Conservation (phyloP, 2,329 filamentous ascomycete genomes). For the Hymenoscyphus fraxineus region DNA sequence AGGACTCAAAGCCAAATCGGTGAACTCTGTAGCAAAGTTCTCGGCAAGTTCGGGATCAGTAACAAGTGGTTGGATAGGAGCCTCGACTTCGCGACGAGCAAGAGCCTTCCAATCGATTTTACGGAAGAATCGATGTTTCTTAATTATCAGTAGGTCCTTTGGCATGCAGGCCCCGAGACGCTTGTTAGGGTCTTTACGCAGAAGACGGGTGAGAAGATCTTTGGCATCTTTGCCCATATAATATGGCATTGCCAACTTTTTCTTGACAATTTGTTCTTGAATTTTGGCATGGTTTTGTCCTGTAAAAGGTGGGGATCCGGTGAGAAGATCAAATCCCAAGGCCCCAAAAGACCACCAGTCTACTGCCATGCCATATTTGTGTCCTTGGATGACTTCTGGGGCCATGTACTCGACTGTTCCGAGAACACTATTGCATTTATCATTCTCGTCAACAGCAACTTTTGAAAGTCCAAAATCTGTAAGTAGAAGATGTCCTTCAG, state of each 20-base stretch:
- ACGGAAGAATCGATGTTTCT: constrained; percentile 92
- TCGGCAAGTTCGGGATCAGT: constrained; percentile 94
- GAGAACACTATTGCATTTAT: constrained; percentile 79
- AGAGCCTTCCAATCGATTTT: constrained; percentile 94
- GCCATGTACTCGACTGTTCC: constrained; percentile 99
- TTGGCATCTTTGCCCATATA: constrained; percentile 90
- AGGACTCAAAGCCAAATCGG: constrained; percentile 76
- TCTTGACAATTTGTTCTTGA: constrained; percentile 90
- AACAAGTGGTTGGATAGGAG: constrained; percentile 88
- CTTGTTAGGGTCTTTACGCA: constrained; percentile 90
- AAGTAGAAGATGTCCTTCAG: constrained; percentile 85
- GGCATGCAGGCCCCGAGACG: constrained; percentile 84
- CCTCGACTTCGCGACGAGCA: constrained; percentile 74
- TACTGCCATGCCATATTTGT: constrained; percentile 87
- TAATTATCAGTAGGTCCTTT: constrained; percentile 80
- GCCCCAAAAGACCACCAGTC: constrained; percentile 99
- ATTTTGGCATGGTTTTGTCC: constrained; percentile 92
- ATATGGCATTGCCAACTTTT: constrained; percentile 85
- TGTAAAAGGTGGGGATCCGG: constrained; percentile 84
- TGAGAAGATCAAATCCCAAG: constrained; percentile 87
- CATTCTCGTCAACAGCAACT: constrained; percentile 71
- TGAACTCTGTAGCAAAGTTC: constrained; percentile 95
- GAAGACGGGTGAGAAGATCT: constrained; percentile 82
- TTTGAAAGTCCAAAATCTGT: constrained; percentile 98
- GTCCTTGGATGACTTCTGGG: constrained; percentile 84